These are phyloP conservation scores for Prunus armeniaca DNA, from an alignment of 306 rosid genomes.

Conservation along the genomic window DNA sequence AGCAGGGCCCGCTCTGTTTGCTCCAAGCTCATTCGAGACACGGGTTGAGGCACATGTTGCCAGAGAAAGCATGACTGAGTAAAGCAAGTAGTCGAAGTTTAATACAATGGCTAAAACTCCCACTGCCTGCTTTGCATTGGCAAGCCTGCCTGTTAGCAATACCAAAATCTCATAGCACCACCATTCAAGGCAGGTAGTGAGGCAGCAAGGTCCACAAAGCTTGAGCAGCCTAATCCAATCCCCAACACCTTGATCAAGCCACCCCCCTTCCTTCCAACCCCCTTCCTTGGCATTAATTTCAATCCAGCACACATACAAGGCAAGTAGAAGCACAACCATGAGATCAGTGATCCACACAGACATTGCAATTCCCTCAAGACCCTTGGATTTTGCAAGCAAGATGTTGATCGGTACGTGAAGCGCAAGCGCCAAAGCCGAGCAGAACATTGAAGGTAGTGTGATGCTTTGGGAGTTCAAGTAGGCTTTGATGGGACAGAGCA, in stretches of 20 bases:
- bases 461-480: constrained; percentile 70
- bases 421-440: constrained; percentile 59
- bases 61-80: constrained; percentile 63
- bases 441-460: constrained; percentile 73
- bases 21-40: constrained; percentile 73
- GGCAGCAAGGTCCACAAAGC: constrained; percentile 81
- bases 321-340: constrained; percentile 51
- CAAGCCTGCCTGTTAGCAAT: constrained; percentile 68
- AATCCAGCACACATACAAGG: constrained; percentile 39
- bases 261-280: constrained; percentile 66
- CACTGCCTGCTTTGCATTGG: constrained; percentile 53
- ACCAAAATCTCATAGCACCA: constrained; percentile 92
- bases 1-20: constrained; percentile 49
- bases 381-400: constrained; percentile 56
- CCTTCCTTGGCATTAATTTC: constrained; percentile 33
- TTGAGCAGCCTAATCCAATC: constrained; percentile 69
- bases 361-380: constrained; percentile 70
- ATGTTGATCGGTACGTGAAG: constrained; percentile 72
- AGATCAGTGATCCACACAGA: constrained; percentile 82
- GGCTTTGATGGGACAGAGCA: constrained; percentile 77
- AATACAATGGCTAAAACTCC: constrained; percentile 61
- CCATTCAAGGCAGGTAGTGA: constrained; percentile 88
- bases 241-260: constrained; percentile 54
- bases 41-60: constrained; percentile 67
- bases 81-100: constrained; percentile 72